Evolutionary conservation across 306 rosid species (phyloP), one percentile per base, ranked within the genome.

Genomic region (Nissolia schottii): DNA sequence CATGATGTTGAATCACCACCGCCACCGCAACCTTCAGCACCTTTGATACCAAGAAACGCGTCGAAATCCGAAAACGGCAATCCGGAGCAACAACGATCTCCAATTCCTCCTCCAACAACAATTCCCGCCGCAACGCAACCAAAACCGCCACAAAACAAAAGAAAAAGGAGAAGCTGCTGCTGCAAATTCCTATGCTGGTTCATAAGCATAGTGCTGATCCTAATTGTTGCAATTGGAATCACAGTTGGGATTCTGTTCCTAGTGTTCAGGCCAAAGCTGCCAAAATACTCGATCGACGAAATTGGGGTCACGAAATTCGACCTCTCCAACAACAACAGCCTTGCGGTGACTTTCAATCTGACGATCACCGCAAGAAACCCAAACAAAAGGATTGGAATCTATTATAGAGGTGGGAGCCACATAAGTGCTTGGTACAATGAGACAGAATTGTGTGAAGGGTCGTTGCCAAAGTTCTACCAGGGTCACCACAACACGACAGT

Each of bases 401-500:
- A 92, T 69, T 92, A 92, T 6, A 88, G 82, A 59, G 87, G 91
- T 10, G 97, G 97, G 0, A 92, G 97, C 64, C 78, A 71, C 12
- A 81, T 92, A 40, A 84, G 81, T 64, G 97, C 84, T 27, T 85
- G 73, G 81, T 92, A 89, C 75, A 28, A 15, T 7, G 87, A 67
- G 45, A 87, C 84, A 5, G 67, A 84, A 71, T 73, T 92, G 0
- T 84, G 87, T 35, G 73, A 82, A 60, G 97, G 93, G 24, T 79
- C 91, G 5, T 58, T 92, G 67, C 97, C 97, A 6, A 84, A 71
- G 45, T 92, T 92, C 70, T 92, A 92, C 38, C 96, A 92, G 46
- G 97, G 97, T n/a, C 93, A 89, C 32, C 79, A 60, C 34, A 92
- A 92, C 81, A 86, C 82, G 14, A 92, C 97, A 9, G 78, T 50